These are phyloP conservation scores for Fraxinus cuspidata DNA, from an alignment of 257 asterid species.

Conservation along the genomic window DNA sequence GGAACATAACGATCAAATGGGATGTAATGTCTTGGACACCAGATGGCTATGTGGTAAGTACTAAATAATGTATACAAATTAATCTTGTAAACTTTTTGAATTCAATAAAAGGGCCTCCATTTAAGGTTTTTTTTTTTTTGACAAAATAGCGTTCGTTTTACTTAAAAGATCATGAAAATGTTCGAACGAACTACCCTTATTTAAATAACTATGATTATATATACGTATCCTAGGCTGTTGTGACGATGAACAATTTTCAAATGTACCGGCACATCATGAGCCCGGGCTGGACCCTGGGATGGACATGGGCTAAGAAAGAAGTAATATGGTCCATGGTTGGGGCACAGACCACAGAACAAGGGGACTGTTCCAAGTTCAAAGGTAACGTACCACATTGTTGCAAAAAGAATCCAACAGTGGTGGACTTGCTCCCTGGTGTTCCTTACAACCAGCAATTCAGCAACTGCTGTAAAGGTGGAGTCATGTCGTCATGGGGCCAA, in stretches of 20 bases:
- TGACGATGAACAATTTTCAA: slow-evolving; percentile 74
- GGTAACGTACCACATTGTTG: slow-evolving; percentile 80
- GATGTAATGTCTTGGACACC: slow-evolving; percentile 91
- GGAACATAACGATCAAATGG: slow-evolving; percentile 95
- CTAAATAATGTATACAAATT: neutral
- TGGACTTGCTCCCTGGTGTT: slow-evolving; percentile 72
- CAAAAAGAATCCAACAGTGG: slow-evolving; percentile 60
- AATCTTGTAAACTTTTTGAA: too few relatives aligned
- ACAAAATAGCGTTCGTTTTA: neutral
- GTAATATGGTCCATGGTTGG: slow-evolving; percentile 79
- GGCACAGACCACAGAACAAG: slow-evolving; percentile 76
- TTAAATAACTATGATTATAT: too few relatives aligned
- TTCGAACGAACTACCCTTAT: neutral
- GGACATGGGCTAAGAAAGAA: slow-evolving; percentile 88
- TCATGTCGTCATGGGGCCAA: slow-evolving; percentile 68
- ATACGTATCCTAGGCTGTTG: slow-evolving; percentile 45
- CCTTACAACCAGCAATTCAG: slow-evolving; percentile 76
- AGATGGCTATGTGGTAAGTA: slow-evolving; percentile 89
- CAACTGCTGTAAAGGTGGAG: slow-evolving; percentile 83
- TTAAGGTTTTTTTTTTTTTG: too few relatives aligned
- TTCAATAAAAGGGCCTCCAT: too few relatives aligned
- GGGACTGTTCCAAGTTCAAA: slow-evolving; percentile 82
- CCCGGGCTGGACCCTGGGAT: slow-evolving; percentile 79
- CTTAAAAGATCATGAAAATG: neutral
- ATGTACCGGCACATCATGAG: slow-evolving; percentile 71